Evolutionary conservation across 2,329 filamentous ascomycete genomes (phyloP), one percentile per base, ranked within the genome.

Genomic region (Penicillium sp.): DNA sequence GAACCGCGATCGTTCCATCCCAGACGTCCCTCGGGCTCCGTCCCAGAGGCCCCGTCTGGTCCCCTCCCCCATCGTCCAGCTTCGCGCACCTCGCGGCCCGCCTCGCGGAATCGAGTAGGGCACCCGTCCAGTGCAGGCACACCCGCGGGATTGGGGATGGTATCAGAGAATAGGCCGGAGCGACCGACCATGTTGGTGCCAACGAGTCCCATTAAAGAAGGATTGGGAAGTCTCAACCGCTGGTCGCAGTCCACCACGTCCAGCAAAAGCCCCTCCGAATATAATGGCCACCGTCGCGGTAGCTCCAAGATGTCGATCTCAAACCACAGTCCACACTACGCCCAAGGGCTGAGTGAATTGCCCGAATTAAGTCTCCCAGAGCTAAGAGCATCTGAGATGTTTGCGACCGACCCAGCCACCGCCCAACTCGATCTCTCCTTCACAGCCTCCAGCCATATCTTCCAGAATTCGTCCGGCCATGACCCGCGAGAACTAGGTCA

Each of bases 161-260:
- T 66, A 13, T 62, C 65, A 26, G 67, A 67, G 56, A 67, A 66
- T 22, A 56, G 43, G 19, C 52, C 61, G 22, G 62, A 63, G 33
- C 55, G 60, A 11, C 55, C 60, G 14, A 45, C 62, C 19, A 66
- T 60, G 19, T 52, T 62, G 37, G 67, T 59, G 10, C 60, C 68
- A 30, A 58, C 55, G 42, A 68, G 66, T 30, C 66, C 70, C 48
- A 74, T 80, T 53, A 71, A 74, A 58, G 81, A 83, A 67, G 81
- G 80, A 33, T 66, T 82, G 54, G 78, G 77, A 42, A 84, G 81
- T 61, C 74, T 85, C 56, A 84, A 85, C 69, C 82, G 84, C 64
- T 86, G 84, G 84, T 86, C 84, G 38, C 83, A 85, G 65, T 85
- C 82, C 19, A 85, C 84, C 26, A 73, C 79, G 33, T 83, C 82